phyloP scores from a whole-genome alignment of 805 yeast species.

The Maudiozyma serrabonitensis region DNA sequence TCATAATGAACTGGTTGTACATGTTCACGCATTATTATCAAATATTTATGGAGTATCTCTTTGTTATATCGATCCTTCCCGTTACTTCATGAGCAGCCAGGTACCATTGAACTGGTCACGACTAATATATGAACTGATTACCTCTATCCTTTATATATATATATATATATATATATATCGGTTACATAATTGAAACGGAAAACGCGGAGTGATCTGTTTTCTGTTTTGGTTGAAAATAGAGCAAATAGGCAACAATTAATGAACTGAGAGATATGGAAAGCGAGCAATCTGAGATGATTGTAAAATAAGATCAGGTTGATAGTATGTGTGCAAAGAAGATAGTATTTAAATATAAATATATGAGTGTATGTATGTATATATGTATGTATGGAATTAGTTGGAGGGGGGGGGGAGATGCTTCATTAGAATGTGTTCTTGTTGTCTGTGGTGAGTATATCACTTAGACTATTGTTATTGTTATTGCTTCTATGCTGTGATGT shows the following conservation, averaged over 20 bases:
- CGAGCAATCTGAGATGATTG: too few species aligned
- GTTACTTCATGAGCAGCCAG: neutral
- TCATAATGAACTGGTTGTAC: conserved; percentile 33
- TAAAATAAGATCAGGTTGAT: too few species aligned
- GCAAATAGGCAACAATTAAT: neutral
- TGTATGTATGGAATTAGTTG: neutral
- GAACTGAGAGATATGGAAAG: neutral
- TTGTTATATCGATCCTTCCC: neutral
- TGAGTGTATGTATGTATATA: neutral
- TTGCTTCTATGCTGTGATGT: neutral
- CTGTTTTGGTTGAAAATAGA: neutral
- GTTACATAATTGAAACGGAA: neutral
- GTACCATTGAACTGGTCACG: too few species aligned
- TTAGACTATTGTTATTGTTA: neutral
- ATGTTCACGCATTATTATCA: conserved; percentile 13
- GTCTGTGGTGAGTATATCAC: too few species aligned
- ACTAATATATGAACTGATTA: too few species aligned
- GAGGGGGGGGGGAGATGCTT: neutral
- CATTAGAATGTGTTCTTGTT: too few species aligned
- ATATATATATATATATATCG: neutral
- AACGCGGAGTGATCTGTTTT: neutral
- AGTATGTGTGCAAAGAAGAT: neutral
- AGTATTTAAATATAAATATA: neutral
- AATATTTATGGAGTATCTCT: neutral
- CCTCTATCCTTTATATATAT: too few species aligned